A percentile compares a stretch with the other conserved stretches of the same genome.
These are phyloP conservation scores for Karstenula rhodostoma DNA, from an alignment of 2,329 filamentous ascomycete species.

Conservation along the genomic window DNA sequence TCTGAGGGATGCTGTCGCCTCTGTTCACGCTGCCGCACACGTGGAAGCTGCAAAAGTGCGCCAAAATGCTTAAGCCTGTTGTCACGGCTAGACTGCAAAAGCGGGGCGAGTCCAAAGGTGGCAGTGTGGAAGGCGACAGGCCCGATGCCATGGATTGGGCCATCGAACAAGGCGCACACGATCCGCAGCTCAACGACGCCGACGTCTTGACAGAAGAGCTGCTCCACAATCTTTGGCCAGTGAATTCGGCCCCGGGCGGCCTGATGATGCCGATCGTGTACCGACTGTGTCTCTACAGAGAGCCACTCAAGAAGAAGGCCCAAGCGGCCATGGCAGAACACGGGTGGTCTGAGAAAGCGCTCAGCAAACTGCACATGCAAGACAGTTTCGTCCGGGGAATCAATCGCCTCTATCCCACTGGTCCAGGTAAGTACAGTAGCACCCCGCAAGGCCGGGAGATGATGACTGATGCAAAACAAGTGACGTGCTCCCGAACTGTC, in stretches of 20 bases:
- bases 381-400: slow-evolving; percentile 10
- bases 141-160: background rate
- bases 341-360: background rate
- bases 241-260: background rate
- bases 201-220: background rate
- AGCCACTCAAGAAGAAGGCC: background rate
- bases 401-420: background rate
- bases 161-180: background rate
- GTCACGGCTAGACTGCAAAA: background rate
- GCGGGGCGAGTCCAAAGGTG: background rate
- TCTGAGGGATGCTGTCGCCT: background rate
- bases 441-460: no score
- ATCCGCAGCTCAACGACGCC: background rate
- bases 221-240: background rate
- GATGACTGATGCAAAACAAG: no score
- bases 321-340: background rate
- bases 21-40: background rate
- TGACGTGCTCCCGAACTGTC: background rate
- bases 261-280: background rate
- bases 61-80: background rate
- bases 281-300: background rate
- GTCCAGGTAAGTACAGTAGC: slow-evolving; percentile 3
- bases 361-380: background rate
- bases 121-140: no score
- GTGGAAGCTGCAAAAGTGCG: background rate